Evolutionary conservation across 345 rosid genomes (phyloP).

Genomic region (Trapa incisa): DNA sequence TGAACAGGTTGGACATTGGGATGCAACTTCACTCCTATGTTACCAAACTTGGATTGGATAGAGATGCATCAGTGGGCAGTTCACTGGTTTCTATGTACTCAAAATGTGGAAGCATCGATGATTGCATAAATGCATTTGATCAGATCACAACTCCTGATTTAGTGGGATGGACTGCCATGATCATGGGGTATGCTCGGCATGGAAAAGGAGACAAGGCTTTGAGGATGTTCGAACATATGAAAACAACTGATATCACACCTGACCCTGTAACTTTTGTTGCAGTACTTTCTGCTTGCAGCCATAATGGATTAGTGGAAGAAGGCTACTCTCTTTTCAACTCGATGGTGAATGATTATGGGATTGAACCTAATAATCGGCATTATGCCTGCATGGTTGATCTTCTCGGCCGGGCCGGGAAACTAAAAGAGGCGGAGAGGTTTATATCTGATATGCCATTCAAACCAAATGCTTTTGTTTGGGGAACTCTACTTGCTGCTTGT

Average conservation of each 20-base stretch:
- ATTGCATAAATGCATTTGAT: constrained; percentile 40
- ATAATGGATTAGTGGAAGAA: constrained; percentile 54
- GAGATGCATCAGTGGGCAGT: constrained; percentile 57
- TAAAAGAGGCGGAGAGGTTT: constrained; percentile 58
- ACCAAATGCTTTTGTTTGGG: constrained; percentile 66
- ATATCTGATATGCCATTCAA: constrained; percentile 44
- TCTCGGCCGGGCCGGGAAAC: constrained; percentile 65
- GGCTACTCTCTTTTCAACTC: constrained; percentile 45
- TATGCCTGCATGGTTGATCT: constrained; percentile 74
- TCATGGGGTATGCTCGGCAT: constrained; percentile 58
- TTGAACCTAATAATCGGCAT: constrained; percentile 49
- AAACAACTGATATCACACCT: constrained; percentile 34
- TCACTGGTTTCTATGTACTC: constrained; percentile 60
- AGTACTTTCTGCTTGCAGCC: constrained; percentile 69
- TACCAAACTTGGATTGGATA: constrained; percentile 38
- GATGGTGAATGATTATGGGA: constrained; percentile 45
- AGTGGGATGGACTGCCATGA: constrained; percentile 60
- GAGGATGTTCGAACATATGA: constrained; percentile 39
- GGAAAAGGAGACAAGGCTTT: constrained; percentile 60
- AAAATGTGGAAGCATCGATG: constrained; percentile 51
- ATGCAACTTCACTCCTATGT: constrained; percentile 46
- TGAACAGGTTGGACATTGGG: constrained; percentile 37
- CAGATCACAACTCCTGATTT: constrained; percentile 52
- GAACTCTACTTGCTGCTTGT: constrained; percentile 71
- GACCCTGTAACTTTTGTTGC: constrained; percentile 57